Conservation (phyloP, 2,329 filamentous ascomycete species). For the Venturiaceae sp. region DNA sequence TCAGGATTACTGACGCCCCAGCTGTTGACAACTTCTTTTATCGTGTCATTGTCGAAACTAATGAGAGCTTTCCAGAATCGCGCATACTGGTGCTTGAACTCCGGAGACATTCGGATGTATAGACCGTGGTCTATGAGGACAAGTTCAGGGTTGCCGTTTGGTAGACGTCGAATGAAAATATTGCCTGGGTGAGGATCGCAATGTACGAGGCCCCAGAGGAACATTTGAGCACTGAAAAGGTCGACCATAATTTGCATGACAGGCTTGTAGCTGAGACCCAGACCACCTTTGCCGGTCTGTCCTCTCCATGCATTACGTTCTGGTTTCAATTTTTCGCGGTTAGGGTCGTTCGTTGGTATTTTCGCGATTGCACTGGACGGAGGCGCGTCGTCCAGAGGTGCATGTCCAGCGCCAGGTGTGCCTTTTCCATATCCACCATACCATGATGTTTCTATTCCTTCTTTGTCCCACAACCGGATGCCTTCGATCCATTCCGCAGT, state of each 20-base stretch:
- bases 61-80: constrained; percentile 90
- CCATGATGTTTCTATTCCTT: constrained; percentile 69
- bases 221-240: constrained; percentile 95
- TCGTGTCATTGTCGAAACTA: constrained; percentile 81
- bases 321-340: constrained; percentile 60
- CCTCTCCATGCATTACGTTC: constrained; percentile 73
- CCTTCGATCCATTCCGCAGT: constrained; percentile 98
- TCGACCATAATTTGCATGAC: constrained; percentile 97
- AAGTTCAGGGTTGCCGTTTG: constrained; percentile 74
- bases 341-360: constrained; percentile 27
- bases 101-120: constrained; percentile 80
- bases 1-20: constrained; percentile 91
- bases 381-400: constrained; percentile 44
- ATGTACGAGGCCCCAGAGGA: constrained; percentile 91
- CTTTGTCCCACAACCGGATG: constrained; percentile 84
- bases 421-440: constrained; percentile 64
- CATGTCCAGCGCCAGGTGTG: constrained; percentile 67
- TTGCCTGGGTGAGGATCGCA: constrained; percentile 97
- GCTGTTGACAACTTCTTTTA: constrained; percentile 58
- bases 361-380: constrained; percentile 23
- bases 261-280: constrained; percentile 72
- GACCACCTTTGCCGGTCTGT: constrained; percentile 59
- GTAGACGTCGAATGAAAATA: constrained; percentile 83
- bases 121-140: constrained; percentile 96
- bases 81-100: constrained; percentile 78